Conservation (phyloP, 1,284 basidiomycete species). For the Laetiporus sulphureus region DNA sequence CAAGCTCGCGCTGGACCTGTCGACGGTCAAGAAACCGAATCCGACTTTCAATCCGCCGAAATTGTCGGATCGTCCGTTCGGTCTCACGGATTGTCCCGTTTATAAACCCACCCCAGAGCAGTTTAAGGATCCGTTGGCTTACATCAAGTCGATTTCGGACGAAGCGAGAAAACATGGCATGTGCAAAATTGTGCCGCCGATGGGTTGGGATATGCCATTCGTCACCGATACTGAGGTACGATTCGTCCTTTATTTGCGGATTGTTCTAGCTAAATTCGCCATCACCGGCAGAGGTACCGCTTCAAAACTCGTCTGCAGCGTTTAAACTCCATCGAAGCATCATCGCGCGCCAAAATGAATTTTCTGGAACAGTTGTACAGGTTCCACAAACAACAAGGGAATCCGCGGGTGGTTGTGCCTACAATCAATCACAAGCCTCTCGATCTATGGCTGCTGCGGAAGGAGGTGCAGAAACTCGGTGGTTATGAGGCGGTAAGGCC, state of each 20-base stretch:
- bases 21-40: constrained; percentile 60
- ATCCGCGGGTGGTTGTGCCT: constrained; percentile 82
- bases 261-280: constrained; percentile 15
- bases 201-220: constrained; percentile 95
- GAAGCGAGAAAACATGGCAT: constrained; percentile 81
- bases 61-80: constrained; percentile 64
- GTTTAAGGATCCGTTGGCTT: constrained; percentile 94
- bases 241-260: constrained; percentile 26
- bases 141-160: constrained; percentile 82
- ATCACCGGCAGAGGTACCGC: constrained; percentile 65
- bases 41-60: constrained; percentile 36
- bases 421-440: constrained; percentile 88
- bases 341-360: constrained; percentile 93
- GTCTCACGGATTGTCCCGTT: constrained; percentile 83
- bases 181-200: constrained; percentile 93
- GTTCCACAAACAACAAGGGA: constrained; percentile 87
- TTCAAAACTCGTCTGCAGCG: constrained; percentile 96
- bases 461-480: constrained; percentile 84
- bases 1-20: constrained; percentile 55
- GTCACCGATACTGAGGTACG: constrained; percentile 89
- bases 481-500: constrained; percentile 75
- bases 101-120: constrained; percentile 88
- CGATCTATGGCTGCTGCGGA: constrained; percentile 90
- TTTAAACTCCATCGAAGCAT: constrained; percentile 95
- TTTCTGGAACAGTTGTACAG: constrained; percentile 96